These are phyloP conservation scores for Trichopus zeylanicus DNA, from an alignment of 116 monocot genomes.

Conservation along the genomic window DNA sequence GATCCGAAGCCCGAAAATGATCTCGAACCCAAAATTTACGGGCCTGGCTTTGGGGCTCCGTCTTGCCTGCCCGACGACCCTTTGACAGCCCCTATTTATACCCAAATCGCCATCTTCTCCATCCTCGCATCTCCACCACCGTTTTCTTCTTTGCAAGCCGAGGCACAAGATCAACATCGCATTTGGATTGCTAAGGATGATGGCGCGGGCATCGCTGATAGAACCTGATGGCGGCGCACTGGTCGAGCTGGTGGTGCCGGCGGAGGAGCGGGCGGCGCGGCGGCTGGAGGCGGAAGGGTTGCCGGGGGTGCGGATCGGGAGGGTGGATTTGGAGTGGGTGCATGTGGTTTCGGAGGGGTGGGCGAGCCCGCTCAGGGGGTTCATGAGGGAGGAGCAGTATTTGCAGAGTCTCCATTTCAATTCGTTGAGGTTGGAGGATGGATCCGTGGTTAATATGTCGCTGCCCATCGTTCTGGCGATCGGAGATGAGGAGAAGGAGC, in stretches of 20 bases:
- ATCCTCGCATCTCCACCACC: background rate
- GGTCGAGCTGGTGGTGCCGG: slow-evolving; percentile 61
- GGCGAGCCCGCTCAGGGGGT: slow-evolving; percentile 93
- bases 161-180: background rate
- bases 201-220: slow-evolving; percentile 51
- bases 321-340: slow-evolving; percentile 84
- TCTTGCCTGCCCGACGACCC: no score
- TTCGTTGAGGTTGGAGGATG: slow-evolving; percentile 52
- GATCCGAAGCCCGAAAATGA: no score
- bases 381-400: slow-evolving; percentile 94
- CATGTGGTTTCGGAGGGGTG: slow-evolving; percentile 91
- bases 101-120: background rate
- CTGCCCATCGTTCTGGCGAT: slow-evolving; percentile 89
- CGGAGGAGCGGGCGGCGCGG: slow-evolving; percentile 29
- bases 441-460: slow-evolving; percentile 95
- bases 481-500: slow-evolving; percentile 46
- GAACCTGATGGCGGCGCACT: slow-evolving; percentile 89
- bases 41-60: no score
- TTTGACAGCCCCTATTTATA: no score
- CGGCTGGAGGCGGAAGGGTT: slow-evolving; percentile 46
- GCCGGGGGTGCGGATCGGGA: slow-evolving; percentile 44
- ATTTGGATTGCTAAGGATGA: background rate
- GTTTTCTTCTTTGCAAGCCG: background rate
- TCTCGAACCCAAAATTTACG: no score
- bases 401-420: slow-evolving; percentile 92